Evolutionary conservation across 345 rosid species (phyloP).

Genomic region (Salix brachista): DNA sequence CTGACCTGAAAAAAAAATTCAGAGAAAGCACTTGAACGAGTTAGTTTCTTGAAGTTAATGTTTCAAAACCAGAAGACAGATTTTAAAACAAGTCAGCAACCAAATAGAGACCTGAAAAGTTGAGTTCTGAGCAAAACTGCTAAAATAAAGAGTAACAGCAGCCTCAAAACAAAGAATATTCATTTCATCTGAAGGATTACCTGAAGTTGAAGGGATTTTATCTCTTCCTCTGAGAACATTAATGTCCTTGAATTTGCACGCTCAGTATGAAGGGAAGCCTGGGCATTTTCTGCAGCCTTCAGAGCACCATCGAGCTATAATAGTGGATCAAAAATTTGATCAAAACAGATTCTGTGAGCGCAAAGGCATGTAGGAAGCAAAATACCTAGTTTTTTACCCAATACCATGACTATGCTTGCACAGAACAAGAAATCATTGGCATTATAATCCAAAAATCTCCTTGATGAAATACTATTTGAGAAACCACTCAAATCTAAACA

Average conservation of each 20-base stretch:
- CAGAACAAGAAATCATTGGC: no score
- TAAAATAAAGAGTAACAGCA: background rate
- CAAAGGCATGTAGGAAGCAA: no score
- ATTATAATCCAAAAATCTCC: no score
- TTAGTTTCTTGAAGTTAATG: background rate
- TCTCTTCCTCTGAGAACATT: constrained; percentile 78
- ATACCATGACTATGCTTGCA: no score
- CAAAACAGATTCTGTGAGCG: no score
- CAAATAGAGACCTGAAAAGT: background rate
- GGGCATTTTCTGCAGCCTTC: constrained; percentile 70
- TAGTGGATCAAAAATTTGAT: background rate
- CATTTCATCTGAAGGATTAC: constrained; percentile 24
- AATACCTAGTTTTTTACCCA: no score
- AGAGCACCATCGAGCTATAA: constrained; percentile 80
- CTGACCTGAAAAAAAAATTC: constrained; percentile 46
- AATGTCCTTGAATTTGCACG: constrained; percentile 71
- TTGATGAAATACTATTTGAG: no score
- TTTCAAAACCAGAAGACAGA: background rate
- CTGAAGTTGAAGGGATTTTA: constrained; percentile 85
- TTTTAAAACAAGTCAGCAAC: background rate
- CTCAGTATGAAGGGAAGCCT: constrained; percentile 66
- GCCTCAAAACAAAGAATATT: background rate
- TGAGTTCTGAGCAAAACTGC: background rate
- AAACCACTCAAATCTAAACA: no score
- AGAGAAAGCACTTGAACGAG: background rate